These are phyloP conservation scores for Excoecaria agallocha DNA, from an alignment of 345 rosid species.

Conservation along the genomic window DNA sequence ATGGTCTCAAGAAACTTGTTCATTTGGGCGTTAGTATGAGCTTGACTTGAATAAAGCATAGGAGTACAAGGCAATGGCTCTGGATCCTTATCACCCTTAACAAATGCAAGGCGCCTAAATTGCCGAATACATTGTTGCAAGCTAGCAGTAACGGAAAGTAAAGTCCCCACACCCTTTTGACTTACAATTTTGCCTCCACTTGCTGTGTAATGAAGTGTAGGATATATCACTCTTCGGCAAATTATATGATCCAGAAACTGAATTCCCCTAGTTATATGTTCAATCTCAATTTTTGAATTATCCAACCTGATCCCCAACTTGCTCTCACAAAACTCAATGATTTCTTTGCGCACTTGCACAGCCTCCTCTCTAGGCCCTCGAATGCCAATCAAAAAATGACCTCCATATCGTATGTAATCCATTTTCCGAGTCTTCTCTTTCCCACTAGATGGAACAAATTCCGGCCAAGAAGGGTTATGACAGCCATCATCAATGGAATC, in stretches of 20 bases:
- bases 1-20: constrained; percentile 94
- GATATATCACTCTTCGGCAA: constrained; percentile 72
- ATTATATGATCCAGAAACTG: constrained; percentile 91
- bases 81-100: constrained; percentile 93
- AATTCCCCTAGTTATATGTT: constrained; percentile 80
- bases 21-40: constrained; percentile 95
- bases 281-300: constrained; percentile 72
- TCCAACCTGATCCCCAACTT: constrained; percentile 62
- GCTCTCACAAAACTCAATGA: constrained; percentile 67
- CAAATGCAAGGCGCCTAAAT: constrained; percentile 72
- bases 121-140: constrained; percentile 79
- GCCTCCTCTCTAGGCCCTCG: constrained; percentile 93
- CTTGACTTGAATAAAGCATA: constrained; percentile 94
- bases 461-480: constrained; percentile 98
- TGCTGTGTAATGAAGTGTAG: constrained; percentile 78
- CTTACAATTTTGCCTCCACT: constrained; percentile 81
- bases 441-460: constrained; percentile 93
- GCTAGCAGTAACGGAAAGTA: constrained; percentile 91
- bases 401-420: constrained; percentile 87
- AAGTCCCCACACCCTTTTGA: constrained; percentile 84
- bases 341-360: constrained; percentile 55
- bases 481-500: constrained; percentile 75
- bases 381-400: constrained; percentile 85
- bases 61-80: constrained; percentile 94
- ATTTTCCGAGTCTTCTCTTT: constrained; percentile 87